Evolutionary conservation across 2,329 filamentous ascomycete genomes (phyloP).

Genomic region (Fusarium avenaceum): DNA sequence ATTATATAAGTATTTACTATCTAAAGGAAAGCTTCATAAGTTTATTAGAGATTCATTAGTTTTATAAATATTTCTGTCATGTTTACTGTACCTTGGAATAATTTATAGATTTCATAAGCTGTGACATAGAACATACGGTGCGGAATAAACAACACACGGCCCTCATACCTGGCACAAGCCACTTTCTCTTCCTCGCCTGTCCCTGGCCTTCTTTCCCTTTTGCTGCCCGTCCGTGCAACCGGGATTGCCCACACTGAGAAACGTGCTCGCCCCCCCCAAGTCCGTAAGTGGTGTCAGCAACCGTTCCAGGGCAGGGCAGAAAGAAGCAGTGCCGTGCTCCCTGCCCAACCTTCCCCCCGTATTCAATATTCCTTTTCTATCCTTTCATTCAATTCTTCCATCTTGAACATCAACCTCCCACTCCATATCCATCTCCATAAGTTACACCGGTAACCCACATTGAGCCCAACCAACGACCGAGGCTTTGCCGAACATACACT

Average conservation of each 20-base stretch:
- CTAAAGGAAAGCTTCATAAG: too few relatives aligned
- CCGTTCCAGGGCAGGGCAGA: constrained; percentile 38
- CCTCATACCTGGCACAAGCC: constrained; percentile 34
- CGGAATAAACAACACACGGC: constrained; percentile 4
- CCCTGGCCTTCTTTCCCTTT: constrained; percentile 14
- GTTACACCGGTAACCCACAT: not conserved
- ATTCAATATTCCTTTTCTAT: constrained; percentile 20
- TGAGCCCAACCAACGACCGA: constrained; percentile 1
- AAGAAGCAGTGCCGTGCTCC: constrained; percentile 32
- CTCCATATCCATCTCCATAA: constrained; percentile 10
- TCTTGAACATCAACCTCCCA: not conserved
- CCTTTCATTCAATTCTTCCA: constrained; percentile 19
- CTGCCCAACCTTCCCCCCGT: constrained; percentile 38
- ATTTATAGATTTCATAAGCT: too few relatives aligned
- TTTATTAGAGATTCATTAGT: too few relatives aligned
- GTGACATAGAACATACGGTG: constrained; percentile 16
- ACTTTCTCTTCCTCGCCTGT: constrained; percentile 24
- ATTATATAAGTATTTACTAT: too few relatives aligned
- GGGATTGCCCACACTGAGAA: constrained; percentile 22
- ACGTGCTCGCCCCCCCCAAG: constrained; percentile 27
- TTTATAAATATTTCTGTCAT: too few relatives aligned
- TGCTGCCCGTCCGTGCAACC: constrained; percentile 30
- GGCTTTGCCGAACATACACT: constrained; percentile 2
- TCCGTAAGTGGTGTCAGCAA: constrained; percentile 33
- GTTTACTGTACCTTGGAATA: too few relatives aligned